Conservation (phyloP, 2,329 filamentous ascomycete species). For the Alternaria sp. region DNA sequence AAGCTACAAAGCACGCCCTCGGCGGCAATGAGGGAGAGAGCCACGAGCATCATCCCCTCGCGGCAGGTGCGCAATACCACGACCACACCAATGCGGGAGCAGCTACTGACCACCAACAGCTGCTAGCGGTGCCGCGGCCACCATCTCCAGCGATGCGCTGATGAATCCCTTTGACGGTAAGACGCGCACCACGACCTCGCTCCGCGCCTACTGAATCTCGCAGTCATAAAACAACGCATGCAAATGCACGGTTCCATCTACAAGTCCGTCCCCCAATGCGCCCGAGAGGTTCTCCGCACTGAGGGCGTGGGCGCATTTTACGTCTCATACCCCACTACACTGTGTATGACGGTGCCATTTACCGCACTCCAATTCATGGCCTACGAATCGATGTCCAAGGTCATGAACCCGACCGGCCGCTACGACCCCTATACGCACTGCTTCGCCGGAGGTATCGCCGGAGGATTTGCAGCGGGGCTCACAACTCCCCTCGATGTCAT, state of each 20-base stretch:
- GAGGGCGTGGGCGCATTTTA: constrained; percentile 95
- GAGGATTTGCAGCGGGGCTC: constrained; percentile 89
- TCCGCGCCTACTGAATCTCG: constrained; percentile 22
- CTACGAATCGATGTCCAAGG: constrained; percentile 94
- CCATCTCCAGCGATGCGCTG: constrained; percentile 94
- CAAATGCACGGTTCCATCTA: constrained; percentile 97
- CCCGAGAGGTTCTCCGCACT: constrained; percentile 81
- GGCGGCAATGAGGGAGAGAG: constrained; percentile 86
- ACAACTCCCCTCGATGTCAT: constrained; percentile 98
- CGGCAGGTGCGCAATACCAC: constrained; percentile 70
- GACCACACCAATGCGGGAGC: not conserved
- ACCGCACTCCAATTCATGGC: constrained; percentile 96
- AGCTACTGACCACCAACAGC: constrained; percentile 63
- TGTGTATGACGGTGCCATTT: constrained; percentile 98
- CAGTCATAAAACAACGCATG: constrained; percentile 99
- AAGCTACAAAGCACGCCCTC: constrained; percentile 94
- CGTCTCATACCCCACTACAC: constrained; percentile 95
- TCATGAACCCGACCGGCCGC: constrained; percentile 82
- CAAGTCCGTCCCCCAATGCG: constrained; percentile 85
- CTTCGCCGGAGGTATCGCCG: constrained; percentile 87
- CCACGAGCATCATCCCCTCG: constrained; percentile 90
- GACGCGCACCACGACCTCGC: constrained; percentile 33
- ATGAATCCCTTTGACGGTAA: constrained; percentile 99
- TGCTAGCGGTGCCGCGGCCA: constrained; percentile 90
- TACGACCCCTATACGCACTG: constrained; percentile 97